These are phyloP conservation scores for Pythium pectinolyticum DNA, from an alignment of 352 stramenopile genomes.

Conservation along the genomic window DNA sequence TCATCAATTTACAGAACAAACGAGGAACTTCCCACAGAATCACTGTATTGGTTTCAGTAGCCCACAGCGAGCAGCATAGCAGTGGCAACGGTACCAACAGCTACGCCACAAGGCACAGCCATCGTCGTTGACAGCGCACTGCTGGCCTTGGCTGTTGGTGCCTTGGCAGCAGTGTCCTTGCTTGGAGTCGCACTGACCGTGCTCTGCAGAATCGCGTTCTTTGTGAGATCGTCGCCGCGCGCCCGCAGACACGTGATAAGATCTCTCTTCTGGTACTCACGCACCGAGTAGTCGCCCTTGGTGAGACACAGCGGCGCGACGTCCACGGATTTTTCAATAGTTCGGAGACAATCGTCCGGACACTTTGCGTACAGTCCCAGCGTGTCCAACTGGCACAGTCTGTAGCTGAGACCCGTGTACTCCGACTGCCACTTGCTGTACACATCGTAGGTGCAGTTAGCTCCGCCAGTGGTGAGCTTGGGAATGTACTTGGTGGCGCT, in stretches of 20 bases:
- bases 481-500: neutral
- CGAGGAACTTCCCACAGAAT: too few species aligned
- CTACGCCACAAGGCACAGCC: too few species aligned
- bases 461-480: neutral
- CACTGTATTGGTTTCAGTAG: too few species aligned
- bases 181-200: neutral
- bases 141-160: neutral
- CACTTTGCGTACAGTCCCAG: neutral
- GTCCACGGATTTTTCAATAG: neutral
- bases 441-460: neutral
- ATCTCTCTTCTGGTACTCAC: neutral
- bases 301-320: neutral
- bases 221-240: neutral
- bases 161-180: neutral
- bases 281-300: neutral
- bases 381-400: neutral
- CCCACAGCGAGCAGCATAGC: too few species aligned
- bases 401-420: neutral
- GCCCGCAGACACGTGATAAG: neutral
- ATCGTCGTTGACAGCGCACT: too few species aligned
- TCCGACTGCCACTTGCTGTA: neutral
- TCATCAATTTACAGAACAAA: too few species aligned
- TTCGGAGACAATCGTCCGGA: neutral
- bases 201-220: neutral
- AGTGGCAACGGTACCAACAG: too few species aligned